These are phyloP conservation scores for Dispira simplex DNA, from an alignment of 192 early-diverging fungal species.

Conservation along the genomic window DNA sequence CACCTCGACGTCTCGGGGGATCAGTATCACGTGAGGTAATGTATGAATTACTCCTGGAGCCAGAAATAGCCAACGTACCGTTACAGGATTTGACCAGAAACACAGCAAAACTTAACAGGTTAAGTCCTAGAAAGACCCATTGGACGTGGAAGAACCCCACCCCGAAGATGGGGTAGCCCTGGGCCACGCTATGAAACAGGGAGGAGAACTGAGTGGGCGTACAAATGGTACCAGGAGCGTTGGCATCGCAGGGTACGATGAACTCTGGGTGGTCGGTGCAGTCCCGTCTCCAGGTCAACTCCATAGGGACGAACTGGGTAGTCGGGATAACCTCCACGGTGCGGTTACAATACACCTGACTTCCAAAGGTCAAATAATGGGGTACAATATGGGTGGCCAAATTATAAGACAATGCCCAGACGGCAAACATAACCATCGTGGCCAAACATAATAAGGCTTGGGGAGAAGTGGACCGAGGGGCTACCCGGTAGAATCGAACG, in stretches of 20 bases:
- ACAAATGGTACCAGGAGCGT: slow-evolving; percentile 35
- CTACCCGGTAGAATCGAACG: slow-evolving; percentile 31
- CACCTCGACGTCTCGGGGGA: too few species aligned
- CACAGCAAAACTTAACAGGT: slow-evolving; percentile 22
- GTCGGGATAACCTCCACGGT: background rate
- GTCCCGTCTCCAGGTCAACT: slow-evolving; percentile 16
- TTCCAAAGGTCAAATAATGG: slow-evolving; percentile 42
- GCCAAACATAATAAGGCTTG: slow-evolving; percentile 39
- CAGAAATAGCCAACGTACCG: slow-evolving; percentile 1
- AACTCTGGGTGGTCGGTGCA: slow-evolving; percentile 29
- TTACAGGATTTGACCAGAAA: slow-evolving; percentile 17
- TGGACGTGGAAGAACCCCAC: slow-evolving; percentile 34
- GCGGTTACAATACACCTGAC: slow-evolving; percentile 36
- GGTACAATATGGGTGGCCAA: slow-evolving; percentile 40
- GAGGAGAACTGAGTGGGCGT: slow-evolving; percentile 37
- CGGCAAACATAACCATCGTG: slow-evolving; percentile 30
- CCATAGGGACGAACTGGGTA: background rate
- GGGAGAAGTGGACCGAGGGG: slow-evolving; percentile 30
- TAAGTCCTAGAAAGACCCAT: slow-evolving; percentile 32
- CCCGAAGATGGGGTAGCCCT: slow-evolving; percentile 36
- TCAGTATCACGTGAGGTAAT: too few species aligned
- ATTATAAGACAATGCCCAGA: slow-evolving; percentile 35
- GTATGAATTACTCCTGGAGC: too few species aligned
- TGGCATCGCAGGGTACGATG: slow-evolving; percentile 38
- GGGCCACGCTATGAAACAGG: slow-evolving; percentile 24